These are phyloP conservation scores for Peronospora farinosa DNA, from an alignment of 352 stramenopile genomes.

Conservation along the genomic window DNA sequence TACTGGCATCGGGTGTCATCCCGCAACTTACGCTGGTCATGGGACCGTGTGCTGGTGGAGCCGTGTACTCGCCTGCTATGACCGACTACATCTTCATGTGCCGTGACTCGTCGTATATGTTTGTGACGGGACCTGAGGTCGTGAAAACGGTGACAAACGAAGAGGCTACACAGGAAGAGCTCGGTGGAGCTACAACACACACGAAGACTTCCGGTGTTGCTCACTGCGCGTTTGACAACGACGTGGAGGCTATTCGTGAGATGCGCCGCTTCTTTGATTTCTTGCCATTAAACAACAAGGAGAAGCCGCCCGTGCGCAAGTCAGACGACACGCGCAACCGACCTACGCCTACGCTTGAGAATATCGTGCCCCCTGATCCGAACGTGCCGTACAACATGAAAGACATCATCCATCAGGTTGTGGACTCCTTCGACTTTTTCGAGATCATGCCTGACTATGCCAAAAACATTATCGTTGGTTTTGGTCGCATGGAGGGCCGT, in stretches of 20 bases:
- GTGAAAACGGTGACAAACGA: constrained; percentile 98
- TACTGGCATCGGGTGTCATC: constrained; percentile 90
- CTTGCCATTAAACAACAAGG: constrained; percentile 91
- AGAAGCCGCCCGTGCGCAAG: constrained; percentile 65
- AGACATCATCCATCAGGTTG: constrained; percentile 91
- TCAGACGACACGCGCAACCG: constrained; percentile 88
- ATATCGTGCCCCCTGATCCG: constrained; percentile 93
- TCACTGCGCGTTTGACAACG: constrained; percentile 94
- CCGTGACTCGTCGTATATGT: constrained; percentile 97
- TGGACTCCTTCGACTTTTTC: constrained; percentile 95
- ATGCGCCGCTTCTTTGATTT: constrained; percentile 95
- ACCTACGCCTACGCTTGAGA: constrained; percentile 81
- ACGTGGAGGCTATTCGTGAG: constrained; percentile 91
- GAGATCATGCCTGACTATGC: constrained; percentile 96
- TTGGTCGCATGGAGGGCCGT: constrained; percentile 93
- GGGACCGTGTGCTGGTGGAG: constrained; percentile 94
- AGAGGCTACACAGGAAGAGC: constrained; percentile 91
- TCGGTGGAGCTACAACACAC: constrained; percentile 93
- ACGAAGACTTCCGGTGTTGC: constrained; percentile 93
- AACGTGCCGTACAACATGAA: constrained; percentile 99
- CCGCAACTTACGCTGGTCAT: constrained; percentile 97
- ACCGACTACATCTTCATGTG: constrained; percentile 99
- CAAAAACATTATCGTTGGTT: constrained; percentile 97
- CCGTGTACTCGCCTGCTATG: constrained; percentile 95
- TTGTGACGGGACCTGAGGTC: constrained; percentile 97